Percentiles rank a stretch among this genome's conserved stretches.
Evolutionary conservation across 2,329 filamentous ascomycete species (phyloP).

Genomic region (Calonectria fujianensis): DNA sequence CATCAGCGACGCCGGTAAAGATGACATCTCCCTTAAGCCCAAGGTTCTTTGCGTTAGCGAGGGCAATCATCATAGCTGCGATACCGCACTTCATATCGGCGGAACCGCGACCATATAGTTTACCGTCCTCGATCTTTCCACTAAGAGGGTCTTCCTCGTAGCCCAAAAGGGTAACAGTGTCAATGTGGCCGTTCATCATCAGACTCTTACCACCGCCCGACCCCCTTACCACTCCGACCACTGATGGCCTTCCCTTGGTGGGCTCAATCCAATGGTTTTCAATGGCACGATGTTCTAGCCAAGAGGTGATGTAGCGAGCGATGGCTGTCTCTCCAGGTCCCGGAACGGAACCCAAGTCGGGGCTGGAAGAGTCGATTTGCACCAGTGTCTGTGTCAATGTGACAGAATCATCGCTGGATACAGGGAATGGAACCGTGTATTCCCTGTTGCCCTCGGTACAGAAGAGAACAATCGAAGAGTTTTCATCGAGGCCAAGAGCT

Average conservation of each 20-base stretch:
- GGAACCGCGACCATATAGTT: slow-evolving; percentile 67
- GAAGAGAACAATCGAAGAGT: slow-evolving; percentile 78
- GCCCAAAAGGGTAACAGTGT: slow-evolving; percentile 69
- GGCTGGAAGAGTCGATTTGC: slow-evolving; percentile 70
- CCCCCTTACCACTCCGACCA: slow-evolving; percentile 69
- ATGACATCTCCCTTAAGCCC: slow-evolving; percentile 69
- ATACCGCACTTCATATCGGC: slow-evolving; percentile 73
- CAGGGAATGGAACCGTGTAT: slow-evolving; percentile 67
- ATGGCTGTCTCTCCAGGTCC: slow-evolving; percentile 68
- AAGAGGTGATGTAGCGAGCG: slow-evolving; percentile 67
- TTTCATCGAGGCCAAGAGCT: slow-evolving; percentile 61
- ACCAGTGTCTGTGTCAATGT: slow-evolving; percentile 66
- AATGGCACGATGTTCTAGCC: slow-evolving; percentile 71
- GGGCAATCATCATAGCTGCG: slow-evolving; percentile 66
- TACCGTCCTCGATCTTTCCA: slow-evolving; percentile 63
- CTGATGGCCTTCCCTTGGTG: slow-evolving; percentile 67
- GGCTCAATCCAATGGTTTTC: slow-evolving; percentile 70
- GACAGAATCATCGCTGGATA: slow-evolving; percentile 64
- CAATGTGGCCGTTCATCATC: slow-evolving; percentile 73
- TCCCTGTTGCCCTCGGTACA: slow-evolving; percentile 76
- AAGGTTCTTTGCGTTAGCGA: slow-evolving; percentile 62
- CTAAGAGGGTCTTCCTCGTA: slow-evolving; percentile 68
- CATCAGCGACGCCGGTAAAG: slow-evolving; percentile 72
- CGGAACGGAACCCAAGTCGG: slow-evolving; percentile 62
- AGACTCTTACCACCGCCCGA: slow-evolving; percentile 67